Percentiles rank a stretch among this genome's conserved stretches.
phyloP scores from a whole-genome alignment of 106 monocot species.

The Agapanthus africanus region DNA sequence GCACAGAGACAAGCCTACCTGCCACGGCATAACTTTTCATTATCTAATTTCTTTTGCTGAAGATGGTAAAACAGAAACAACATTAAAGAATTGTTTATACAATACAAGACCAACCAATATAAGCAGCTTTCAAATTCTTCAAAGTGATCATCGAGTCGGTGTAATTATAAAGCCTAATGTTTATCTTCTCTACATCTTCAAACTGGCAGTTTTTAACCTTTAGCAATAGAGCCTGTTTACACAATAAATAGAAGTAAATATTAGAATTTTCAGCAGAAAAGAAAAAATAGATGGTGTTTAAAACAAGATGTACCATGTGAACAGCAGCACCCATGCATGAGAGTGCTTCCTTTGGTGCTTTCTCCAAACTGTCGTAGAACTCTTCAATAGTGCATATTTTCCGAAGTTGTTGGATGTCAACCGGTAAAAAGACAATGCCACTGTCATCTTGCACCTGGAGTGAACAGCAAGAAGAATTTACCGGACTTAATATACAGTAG shows the following conservation, averaged over 20 bases:
- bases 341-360: conserved; percentile 77
- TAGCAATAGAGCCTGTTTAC: conserved; percentile 37
- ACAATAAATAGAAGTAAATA: conserved; percentile 2
- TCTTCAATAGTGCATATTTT: conserved; percentile 47
- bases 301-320: conserved; percentile 38
- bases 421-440: conserved; percentile 53
- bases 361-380: conserved; percentile 41
- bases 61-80: too few species aligned
- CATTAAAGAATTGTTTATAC: too few species aligned
- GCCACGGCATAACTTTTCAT: conserved; percentile 6
- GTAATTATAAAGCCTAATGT: conserved; percentile 73
- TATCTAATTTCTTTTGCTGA: neutral
- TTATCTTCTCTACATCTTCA: conserved; percentile 57
- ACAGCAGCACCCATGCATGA: conserved; percentile 81
- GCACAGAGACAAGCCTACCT: conserved; percentile 91
- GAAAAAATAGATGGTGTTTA: conserved; percentile 2
- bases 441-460: conserved; percentile 68
- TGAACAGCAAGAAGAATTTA: conserved; percentile 44
- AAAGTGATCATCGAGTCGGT: conserved; percentile 61
- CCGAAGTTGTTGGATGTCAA: conserved; percentile 56
- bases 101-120: conserved; percentile 57
- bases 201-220: conserved; percentile 29
- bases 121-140: conserved; percentile 93
- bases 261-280: conserved; percentile 5
- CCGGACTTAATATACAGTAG: neutral